Conservation (phyloP, 129 eudicot species). For the Pittosporum tobira region DNA sequence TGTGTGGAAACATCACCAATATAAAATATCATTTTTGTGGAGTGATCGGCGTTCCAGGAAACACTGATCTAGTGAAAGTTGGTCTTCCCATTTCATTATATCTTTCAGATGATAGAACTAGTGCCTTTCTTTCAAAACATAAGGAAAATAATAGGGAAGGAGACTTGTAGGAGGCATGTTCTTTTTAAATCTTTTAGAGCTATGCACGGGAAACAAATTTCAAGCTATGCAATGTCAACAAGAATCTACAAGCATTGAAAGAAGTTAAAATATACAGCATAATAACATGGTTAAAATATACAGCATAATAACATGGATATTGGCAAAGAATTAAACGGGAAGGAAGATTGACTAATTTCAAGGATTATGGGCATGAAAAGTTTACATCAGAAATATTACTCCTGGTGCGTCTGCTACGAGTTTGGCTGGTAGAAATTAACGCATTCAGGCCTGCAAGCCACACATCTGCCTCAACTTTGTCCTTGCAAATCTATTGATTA, state of each 20-base stretch:
- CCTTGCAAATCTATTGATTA: slow-evolving; percentile 62
- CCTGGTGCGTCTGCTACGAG: slow-evolving; percentile 31
- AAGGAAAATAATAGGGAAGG: not conserved
- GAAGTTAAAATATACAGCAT: not conserved
- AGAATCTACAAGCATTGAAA: not conserved
- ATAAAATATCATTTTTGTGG: too few species aligned
- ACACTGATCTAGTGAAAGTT: too few species aligned
- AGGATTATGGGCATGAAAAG: slow-evolving; percentile 3
- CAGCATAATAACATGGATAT: not conserved
- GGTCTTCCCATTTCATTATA: too few species aligned
- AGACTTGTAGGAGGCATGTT: not conserved
- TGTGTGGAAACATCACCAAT: not conserved
- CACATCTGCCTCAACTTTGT: slow-evolving; percentile 53
- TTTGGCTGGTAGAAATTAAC: slow-evolving; percentile 41
- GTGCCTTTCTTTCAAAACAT: not conserved
- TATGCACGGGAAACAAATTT: not conserved
- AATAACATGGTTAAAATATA: not conserved
- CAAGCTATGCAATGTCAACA: not conserved
- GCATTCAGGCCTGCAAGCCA: slow-evolving; percentile 70
- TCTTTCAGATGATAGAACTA: not conserved
- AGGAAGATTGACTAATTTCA: slow-evolving; percentile 2
- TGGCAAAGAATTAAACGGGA: not conserved
- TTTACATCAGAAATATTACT: slow-evolving; percentile 66
- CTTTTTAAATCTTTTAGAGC: not conserved
- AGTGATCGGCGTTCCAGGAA: too few species aligned